Evolutionary conservation across 768 basidiomycete species (phyloP), one percentile per base, ranked within the genome.

Genomic region (Termitomyces sp.): DNA sequence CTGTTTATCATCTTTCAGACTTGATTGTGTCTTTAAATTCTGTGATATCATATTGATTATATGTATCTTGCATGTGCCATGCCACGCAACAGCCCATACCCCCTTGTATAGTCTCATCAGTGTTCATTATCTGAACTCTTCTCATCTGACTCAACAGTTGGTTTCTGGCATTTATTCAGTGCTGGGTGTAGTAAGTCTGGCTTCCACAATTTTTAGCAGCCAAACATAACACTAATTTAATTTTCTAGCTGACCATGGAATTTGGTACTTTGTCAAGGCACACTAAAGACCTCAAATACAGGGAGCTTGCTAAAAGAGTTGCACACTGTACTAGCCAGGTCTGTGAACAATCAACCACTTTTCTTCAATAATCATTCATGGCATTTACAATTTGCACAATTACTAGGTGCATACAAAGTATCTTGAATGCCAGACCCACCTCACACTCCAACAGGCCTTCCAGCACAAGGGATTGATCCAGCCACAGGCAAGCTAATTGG

Each of bases 261-360:
- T 87, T 83, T 77, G 74, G 46, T 28, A 52, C 26, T 52, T 40
- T 83, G 46, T 81, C 82, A 38, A 73, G 83, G 53, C 75, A 81
- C 63, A 84, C 83, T 10, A 73, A 75, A 2, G 84, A 89, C 57
- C 73, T 80, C 53, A 88, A 81, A 0, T 90, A 88, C 65, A 72
- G 74, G 7, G 59, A 78, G 22, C 70, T 88, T 26, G 79, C 78
- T 2, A 75, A 82, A 54, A 76, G 75, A 50, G 72, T 85, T 7
- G 77, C 80, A 13, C 71, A 71, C 57, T 75, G 80, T 52, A 82
- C 78, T 18, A 72, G 68, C 38, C 66, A 73, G 47, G 76, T 76
- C 33, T 40, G 73, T 63, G 14, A 16, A 9, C 2, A 30, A 10
- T 10, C 18, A 38, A 26, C n/a, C n/a, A 28, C 49, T 9, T 50